Base-by-base conservation (phyloP, 192 early-diverging fungal species). In the Coemansia sp. region DNA sequence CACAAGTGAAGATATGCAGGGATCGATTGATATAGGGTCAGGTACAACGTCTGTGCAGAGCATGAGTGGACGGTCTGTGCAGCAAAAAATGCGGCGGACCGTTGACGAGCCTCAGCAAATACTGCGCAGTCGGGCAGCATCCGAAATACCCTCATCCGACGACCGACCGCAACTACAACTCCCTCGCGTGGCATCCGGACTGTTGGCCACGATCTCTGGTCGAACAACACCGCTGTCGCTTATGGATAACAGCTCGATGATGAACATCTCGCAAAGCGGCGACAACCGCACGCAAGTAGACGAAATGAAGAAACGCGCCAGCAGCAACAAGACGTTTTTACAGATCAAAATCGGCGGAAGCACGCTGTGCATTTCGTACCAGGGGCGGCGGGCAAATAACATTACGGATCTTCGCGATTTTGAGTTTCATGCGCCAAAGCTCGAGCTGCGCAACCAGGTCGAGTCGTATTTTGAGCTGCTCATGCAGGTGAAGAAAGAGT, bases 331-430 rank as follows among this genome's bases (percentile, higher is more conserved):
- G 58, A 91, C 91, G 35, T 97, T 97, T 80, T 87, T 97, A 21
- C 89, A 94, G 69, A 91, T 97, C 68, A 94, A 93, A 53, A 85
- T 96, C 26, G 92, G 92, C 0, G 88, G 86, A 11, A 87, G 86
- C n/a, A 86, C 85, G 41, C 86, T 90, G 58, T 93, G 92, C 57
- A 72, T 97, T 16, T 91, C 87, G 60, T 97, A 96, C 71, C 90
- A 90, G 86, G 93, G 93, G 1, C 82, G 86, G 26, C 63, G 68
- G 41, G 60, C 72, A 1, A 76, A 62, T 56, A 82, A 82, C 58
- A 76, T 82, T 21, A 76, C 72, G 3, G 79, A 82, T 53, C 48
- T 82, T 51, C 79, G 79, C 17, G 74, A 82, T 62, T 82, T 82
- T 72, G 79, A 75, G 64, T 82, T 82, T 62, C 72, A 76, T 59